phyloP scores from a whole-genome alignment of 2,329 filamentous ascomycete species.

The Cercospora zeae-maydis region DNA sequence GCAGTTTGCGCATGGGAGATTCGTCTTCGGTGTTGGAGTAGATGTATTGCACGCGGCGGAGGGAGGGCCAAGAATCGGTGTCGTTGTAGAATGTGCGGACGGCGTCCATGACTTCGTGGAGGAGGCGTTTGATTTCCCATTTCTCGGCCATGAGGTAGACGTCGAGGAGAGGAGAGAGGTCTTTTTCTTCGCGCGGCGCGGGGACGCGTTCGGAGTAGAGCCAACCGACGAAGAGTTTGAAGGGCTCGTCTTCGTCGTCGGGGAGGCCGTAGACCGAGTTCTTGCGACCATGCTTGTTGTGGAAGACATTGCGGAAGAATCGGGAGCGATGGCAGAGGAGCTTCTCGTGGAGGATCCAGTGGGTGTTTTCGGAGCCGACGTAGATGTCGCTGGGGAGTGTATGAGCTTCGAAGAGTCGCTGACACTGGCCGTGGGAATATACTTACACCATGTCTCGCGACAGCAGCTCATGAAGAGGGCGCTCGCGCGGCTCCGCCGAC shows the following conservation, averaged over 20 bases:
- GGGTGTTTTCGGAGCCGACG: constrained; percentile 52
- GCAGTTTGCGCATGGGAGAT: constrained; percentile 34
- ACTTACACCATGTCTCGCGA: constrained; percentile 46
- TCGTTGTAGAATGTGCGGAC: constrained; percentile 52
- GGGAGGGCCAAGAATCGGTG: constrained; percentile 51
- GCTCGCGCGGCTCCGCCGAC: constrained; percentile 32
- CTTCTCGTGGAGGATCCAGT: constrained; percentile 56
- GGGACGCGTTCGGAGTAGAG: constrained; percentile 51
- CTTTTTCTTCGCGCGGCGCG: constrained; percentile 48
- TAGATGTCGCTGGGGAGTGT: constrained; percentile 46
- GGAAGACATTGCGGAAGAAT: constrained; percentile 54
- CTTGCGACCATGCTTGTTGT: constrained; percentile 32
- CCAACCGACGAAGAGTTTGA: constrained; percentile 53
- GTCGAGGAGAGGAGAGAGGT: constrained; percentile 51
- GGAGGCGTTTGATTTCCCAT: constrained; percentile 48
- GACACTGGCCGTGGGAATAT: not conserved
- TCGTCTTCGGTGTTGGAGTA: constrained; percentile 34
- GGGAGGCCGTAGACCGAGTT: constrained; percentile 47
- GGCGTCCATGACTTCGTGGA: constrained; percentile 48
- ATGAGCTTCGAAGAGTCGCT: not conserved
- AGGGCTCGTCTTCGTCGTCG: constrained; percentile 51
- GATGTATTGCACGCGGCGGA: constrained; percentile 50
- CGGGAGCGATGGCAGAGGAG: constrained; percentile 53
- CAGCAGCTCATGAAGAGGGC: constrained; percentile 49
- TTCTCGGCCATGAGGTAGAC: constrained; percentile 55